Evolutionary conservation across 352 stramenopile genomes (phyloP), one percentile per base, ranked within the genome.

Genomic region (Globisporangium megalacanthum): DNA sequence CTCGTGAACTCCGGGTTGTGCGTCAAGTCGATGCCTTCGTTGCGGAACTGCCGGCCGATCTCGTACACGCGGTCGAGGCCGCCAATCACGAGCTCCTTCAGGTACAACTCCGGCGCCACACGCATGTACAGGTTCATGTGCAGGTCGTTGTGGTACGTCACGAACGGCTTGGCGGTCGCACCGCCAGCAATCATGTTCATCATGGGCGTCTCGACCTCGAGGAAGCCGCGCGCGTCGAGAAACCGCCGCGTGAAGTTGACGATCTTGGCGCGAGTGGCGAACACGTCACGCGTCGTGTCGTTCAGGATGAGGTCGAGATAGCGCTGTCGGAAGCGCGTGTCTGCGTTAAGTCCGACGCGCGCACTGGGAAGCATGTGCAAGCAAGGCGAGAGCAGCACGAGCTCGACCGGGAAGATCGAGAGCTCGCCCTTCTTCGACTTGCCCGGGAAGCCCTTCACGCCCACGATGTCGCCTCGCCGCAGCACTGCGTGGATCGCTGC

Each of bases 1-100:
- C 90, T 97, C 10, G 97, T 99, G 64, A 99, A 99, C 74, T 99
- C 97, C 1, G 96, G 97, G 87, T 99, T 99, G 83, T 99, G 97
- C 54, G 95, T 92, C 15, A 97, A 86, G 41, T 96, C 96, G 46
- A 99, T 97, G 49, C 97, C 97, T 74, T 99, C 97, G 72, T 99
- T 99, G 54, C 97, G 95, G 75, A 99, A 99, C 68, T 99, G 97
- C 13, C 96, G 90, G 39, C 97, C 97, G 48, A 99, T 78, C 77
- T 99, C 97, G 74, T 98, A 99, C 20, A 99, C 97, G 52, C 91
- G 84, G 53, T 99, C 94, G 35, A 99, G 94, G 54, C 97, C 97
- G 42, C 97, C 97, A 62, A 99, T 97, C 29, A 99, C 91, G 19
- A 99, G 70, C 56, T 97, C 79, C 79, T 99, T 99, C 58, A 99